Conservation (phyloP, 129 eudicot species). For the Helianthus tuberosus region DNA sequence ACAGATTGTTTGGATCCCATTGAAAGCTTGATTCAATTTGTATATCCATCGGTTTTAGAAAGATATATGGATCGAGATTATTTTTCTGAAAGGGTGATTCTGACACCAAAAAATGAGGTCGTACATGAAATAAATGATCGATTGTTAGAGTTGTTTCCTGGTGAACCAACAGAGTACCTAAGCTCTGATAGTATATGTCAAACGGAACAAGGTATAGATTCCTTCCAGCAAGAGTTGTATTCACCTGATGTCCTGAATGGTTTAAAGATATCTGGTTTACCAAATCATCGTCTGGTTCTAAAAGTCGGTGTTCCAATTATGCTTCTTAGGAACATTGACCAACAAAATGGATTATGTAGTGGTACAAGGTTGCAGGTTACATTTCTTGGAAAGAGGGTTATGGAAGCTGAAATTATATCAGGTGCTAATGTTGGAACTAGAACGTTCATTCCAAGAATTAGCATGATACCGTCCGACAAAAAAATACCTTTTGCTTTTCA, state of each 20-base stretch:
- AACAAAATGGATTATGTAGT: too few relatives aligned
- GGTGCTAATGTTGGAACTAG: too few relatives aligned
- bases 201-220: background rate
- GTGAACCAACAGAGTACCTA: background rate
- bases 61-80: background rate
- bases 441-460: too few relatives aligned
- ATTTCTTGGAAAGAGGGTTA: too few relatives aligned
- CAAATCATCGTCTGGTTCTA: background rate
- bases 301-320: background rate
- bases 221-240: too few relatives aligned
- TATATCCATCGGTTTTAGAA: conserved; percentile 1
- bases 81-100: conserved; percentile 26
- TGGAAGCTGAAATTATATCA: too few relatives aligned
- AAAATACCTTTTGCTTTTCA: too few relatives aligned
- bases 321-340: background rate
- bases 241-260: background rate
- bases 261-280: background rate
- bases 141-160: background rate
- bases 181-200: background rate
- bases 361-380: too few relatives aligned
- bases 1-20: background rate
- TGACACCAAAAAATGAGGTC: conserved; percentile 18
- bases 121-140: conserved; percentile 24
- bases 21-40: background rate
- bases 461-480: too few relatives aligned